phyloP scores from a whole-genome alignment of 805 yeast species.

The Ascoidea tarda region DNA sequence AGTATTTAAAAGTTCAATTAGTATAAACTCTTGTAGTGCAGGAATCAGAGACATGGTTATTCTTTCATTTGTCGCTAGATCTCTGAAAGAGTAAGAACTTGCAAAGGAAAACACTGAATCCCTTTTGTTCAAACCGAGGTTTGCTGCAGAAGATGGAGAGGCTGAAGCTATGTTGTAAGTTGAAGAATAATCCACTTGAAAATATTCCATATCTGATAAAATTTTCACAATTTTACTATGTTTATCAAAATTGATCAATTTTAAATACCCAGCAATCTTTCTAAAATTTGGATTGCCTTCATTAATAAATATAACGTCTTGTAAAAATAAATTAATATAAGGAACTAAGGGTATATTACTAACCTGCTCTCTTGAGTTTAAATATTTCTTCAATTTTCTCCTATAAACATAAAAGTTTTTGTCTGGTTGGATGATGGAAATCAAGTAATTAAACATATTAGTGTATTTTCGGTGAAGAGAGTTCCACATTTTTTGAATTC shows the following conservation, averaged over 20 bases:
- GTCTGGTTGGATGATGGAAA: constrained; percentile 60
- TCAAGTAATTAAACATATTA: constrained; percentile 47
- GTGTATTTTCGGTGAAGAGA: constrained; percentile 42
- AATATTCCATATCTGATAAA: constrained; percentile 49
- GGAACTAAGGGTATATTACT: constrained; percentile 53
- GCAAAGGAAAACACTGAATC: constrained; percentile 14
- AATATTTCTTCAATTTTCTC: constrained; percentile 40
- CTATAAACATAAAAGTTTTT: constrained; percentile 63
- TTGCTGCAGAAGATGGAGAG: constrained; percentile 7
- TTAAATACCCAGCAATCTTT: constrained; percentile 35
- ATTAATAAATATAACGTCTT: constrained; percentile 67
- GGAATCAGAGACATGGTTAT: constrained; percentile 19
- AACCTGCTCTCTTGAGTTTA: constrained; percentile 24
- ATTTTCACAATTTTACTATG: constrained; percentile 53
- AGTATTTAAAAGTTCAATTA: constrained; percentile 2
- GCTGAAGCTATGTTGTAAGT: constrained; percentile 6
- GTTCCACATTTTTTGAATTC: constrained; percentile 47
- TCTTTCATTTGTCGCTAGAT: constrained; percentile 13
- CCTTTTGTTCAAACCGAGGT: constrained; percentile 14
- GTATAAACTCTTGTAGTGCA: constrained; percentile 17
- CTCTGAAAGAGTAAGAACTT: constrained; percentile 11
- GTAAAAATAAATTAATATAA: constrained; percentile 58
- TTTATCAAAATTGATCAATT: constrained; percentile 61
- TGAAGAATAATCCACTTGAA: constrained; percentile 42
- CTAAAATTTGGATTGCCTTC: constrained; percentile 70